Conservation (phyloP, 2,329 filamentous ascomycete genomes). For the Ophiostoma sp. region DNA sequence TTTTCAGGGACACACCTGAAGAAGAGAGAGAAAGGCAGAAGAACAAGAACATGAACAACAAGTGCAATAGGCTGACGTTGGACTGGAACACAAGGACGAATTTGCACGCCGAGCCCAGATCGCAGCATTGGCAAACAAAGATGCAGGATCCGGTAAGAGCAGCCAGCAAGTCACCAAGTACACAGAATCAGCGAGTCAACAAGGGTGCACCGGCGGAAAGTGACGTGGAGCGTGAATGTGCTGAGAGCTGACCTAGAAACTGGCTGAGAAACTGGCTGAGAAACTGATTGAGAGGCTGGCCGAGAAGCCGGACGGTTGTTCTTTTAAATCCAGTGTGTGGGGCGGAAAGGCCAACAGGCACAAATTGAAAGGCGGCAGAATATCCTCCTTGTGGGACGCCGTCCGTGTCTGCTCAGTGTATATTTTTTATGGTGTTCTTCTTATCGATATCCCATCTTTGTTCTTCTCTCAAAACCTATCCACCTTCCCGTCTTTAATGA, state of each 20-base stretch:
- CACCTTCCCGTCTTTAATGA: too few relatives aligned
- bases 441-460: too few relatives aligned
- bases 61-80: background rate
- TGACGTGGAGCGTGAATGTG: background rate
- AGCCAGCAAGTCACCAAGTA: constrained; percentile 25
- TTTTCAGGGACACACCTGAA: background rate
- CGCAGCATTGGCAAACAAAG: constrained; percentile 40
- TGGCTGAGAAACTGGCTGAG: too few relatives aligned
- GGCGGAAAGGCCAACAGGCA: background rate
- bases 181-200: background rate
- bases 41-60: background rate
- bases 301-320: too few relatives aligned
- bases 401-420: too few relatives aligned
- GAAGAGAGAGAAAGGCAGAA: background rate
- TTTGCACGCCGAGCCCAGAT: constrained; percentile 41
- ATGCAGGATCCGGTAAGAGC: constrained; percentile 30
- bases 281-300: too few relatives aligned
- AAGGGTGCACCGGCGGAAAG: constrained; percentile 7
- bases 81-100: constrained; percentile 35
- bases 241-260: too few relatives aligned
- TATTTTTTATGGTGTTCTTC: too few relatives aligned
- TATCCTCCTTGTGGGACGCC: background rate
- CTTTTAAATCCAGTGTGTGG: too few relatives aligned
- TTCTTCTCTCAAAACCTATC: too few relatives aligned
- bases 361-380: background rate